Evolutionary conservation across 495 filamentous ascomycete species (phyloP).

Genomic region (Neohortaea acidophila): DNA sequence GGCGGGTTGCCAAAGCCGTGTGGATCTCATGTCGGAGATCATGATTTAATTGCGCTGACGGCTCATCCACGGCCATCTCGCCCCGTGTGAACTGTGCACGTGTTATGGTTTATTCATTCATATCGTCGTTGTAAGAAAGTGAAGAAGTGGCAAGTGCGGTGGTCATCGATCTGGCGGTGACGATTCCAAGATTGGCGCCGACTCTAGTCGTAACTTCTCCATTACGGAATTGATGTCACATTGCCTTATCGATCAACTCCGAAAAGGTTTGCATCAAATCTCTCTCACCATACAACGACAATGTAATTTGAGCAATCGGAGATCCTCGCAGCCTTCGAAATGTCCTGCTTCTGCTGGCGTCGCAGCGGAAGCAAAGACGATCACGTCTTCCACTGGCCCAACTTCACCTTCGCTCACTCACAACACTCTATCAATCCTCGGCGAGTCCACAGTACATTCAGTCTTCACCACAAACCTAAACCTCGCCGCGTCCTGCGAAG

Average conservation of each 20-base stretch:
- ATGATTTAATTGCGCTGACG: conserved; percentile 23
- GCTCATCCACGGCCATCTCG: conserved; percentile 7
- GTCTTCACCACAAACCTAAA: no score
- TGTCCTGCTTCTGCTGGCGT: conserved; percentile 7
- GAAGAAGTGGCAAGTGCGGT: neutral
- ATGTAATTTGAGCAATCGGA: no score
- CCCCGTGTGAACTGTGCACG: no score
- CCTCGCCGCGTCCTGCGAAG: no score
- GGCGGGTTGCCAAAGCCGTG: conserved; percentile 24
- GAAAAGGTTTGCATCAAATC: neutral
- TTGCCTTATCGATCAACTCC: neutral
- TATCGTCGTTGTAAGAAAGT: no score
- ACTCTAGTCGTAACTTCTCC: neutral
- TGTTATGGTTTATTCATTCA: no score
- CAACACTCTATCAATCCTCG: conserved; percentile 5
- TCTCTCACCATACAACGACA: neutral
- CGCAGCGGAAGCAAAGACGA: neutral
- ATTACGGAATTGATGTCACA: neutral
- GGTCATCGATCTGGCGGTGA: neutral
- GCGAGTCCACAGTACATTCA: conserved; percentile 8
- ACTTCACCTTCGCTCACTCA: conserved; percentile 12
- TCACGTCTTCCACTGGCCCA: conserved; percentile 11
- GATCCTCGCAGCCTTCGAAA: no score
- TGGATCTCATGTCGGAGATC: conserved; percentile 23
- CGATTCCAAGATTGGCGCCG: neutral